These are phyloP conservation scores for Acanthamoeba lugdunensis DNA, from an alignment of 208 protist genomes.

Conservation along the genomic window DNA sequence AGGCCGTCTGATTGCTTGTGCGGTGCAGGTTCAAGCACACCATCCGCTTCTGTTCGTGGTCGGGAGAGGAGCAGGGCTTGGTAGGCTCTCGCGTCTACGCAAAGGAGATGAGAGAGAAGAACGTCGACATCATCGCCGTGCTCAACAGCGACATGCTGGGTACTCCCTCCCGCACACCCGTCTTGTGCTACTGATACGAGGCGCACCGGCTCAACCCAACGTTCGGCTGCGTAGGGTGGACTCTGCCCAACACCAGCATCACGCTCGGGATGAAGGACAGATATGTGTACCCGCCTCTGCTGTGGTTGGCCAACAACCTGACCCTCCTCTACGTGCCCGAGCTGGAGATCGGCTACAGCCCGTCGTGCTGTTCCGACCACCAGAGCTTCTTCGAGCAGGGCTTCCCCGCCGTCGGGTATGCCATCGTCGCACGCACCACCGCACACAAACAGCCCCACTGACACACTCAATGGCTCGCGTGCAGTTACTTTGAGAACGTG, in stretches of 20 bases:
- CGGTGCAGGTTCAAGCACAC: constrained; percentile 57
- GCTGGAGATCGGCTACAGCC: constrained; percentile 21
- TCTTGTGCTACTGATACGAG: neutral
- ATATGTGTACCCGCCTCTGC: neutral
- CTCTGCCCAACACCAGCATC: neutral
- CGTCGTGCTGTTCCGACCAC: constrained; percentile 71
- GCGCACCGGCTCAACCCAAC: neutral
- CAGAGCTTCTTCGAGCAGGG: constrained; percentile 73
- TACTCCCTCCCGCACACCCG: neutral
- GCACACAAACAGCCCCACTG: too few species aligned
- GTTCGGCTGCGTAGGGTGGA: constrained; percentile 2
- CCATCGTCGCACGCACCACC: neutral
- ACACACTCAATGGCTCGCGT: neutral
- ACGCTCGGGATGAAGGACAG: constrained; percentile 70
- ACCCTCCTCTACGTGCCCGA: constrained; percentile 63
- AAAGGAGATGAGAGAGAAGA: constrained; percentile 8
- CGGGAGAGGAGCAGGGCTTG: constrained; percentile 67
- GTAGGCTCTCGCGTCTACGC: constrained; percentile 37
- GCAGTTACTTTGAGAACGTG: constrained; percentile 59
- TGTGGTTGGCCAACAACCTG: constrained; percentile 36
- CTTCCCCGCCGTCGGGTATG: constrained; percentile 59
- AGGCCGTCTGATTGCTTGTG: too few species aligned
- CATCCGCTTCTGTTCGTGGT: constrained; percentile 71
- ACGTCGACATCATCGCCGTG: constrained; percentile 61
- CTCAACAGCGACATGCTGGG: constrained; percentile 71